Conservation (phyloP, 768 basidiomycete genomes). For the Macrolepiota albuminosa region DNA sequence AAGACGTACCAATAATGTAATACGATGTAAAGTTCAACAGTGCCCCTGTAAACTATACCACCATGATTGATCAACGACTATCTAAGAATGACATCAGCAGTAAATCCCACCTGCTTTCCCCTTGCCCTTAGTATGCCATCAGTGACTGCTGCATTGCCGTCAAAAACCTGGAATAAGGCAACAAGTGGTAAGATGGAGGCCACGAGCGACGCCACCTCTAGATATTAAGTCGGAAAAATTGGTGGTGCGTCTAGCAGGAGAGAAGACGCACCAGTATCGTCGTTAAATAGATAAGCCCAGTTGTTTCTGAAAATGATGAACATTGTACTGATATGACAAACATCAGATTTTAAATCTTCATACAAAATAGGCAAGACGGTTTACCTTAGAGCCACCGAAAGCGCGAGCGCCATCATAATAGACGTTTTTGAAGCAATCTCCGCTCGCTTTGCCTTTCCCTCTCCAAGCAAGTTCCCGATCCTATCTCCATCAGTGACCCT, state of each 20-base stretch:
- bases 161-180: constrained; percentile 81
- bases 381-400: constrained; percentile 68
- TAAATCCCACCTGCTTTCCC: constrained; percentile 58
- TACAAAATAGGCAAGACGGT: background rate
- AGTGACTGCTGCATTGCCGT: constrained; percentile 64
- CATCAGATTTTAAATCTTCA: background rate
- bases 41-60: constrained; percentile 48
- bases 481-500: constrained; percentile 27
- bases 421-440: constrained; percentile 60
- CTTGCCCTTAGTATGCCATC: constrained; percentile 78
- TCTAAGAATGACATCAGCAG: background rate
- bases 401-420: constrained; percentile 57
- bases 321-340: constrained; percentile 32
- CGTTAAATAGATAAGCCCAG: constrained; percentile 76
- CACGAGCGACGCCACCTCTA: constrained; percentile 55
- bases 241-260: no score
- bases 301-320: constrained; percentile 57
- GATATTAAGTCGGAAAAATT: background rate
- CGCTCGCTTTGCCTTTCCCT: constrained; percentile 70
- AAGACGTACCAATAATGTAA: constrained; percentile 58
- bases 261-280: constrained; percentile 45
- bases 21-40: constrained; percentile 78
- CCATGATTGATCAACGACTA: background rate
- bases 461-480: constrained; percentile 86
- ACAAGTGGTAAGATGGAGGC: constrained; percentile 72